Evolutionary conservation across 1,284 basidiomycete species (phyloP), one percentile per base, ranked within the genome.

Genomic region (Trametes polyzona): DNA sequence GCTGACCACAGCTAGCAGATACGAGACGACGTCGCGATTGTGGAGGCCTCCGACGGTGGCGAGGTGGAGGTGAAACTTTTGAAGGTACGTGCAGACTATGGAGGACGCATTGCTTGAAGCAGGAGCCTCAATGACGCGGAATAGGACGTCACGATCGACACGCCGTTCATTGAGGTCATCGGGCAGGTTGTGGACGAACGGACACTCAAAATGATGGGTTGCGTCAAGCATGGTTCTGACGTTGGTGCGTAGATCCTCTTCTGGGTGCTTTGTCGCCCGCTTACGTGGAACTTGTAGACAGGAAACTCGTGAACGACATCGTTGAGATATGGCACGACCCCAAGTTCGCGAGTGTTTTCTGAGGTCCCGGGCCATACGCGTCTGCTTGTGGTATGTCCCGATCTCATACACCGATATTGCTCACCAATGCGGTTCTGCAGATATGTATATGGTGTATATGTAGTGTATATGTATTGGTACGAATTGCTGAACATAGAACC

Each of bases 121-220:
- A 1, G 21, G 4, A 24, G 7, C 32, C 40, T 52, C 16, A 23
- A 35, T 24, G 54, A 36, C 7, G 5, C n/a, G 9, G n/a, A n/a
- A n/a, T 19, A 88, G 84, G 78, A 78, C 52, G 72, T 77, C 39
- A 71, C 77, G 35, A 72, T 87, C 44, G 71, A 73, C 0, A 83
- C 84, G 43, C 74, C 79, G 7, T 94, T 77, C 58, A 76, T 92
- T 42, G 93, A 96, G 72, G 75, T 95, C 51, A 81, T 96, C 40
- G 93, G 92, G 8, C 81, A 72, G 5, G 91, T 89, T 8, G 58
- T 78, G 29, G 81, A 87, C 55, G 76, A 83, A 33, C 77, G 83
- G 19, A 83, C 80, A 0, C 73, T 96, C 56, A 87, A 84, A 65
- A 82, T 88, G 69, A 68, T 87, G 64, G 79, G 77, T 0, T 81